These are phyloP conservation scores for Penicillium coffeae DNA, from an alignment of 495 filamentous ascomycete genomes.

Conservation along the genomic window DNA sequence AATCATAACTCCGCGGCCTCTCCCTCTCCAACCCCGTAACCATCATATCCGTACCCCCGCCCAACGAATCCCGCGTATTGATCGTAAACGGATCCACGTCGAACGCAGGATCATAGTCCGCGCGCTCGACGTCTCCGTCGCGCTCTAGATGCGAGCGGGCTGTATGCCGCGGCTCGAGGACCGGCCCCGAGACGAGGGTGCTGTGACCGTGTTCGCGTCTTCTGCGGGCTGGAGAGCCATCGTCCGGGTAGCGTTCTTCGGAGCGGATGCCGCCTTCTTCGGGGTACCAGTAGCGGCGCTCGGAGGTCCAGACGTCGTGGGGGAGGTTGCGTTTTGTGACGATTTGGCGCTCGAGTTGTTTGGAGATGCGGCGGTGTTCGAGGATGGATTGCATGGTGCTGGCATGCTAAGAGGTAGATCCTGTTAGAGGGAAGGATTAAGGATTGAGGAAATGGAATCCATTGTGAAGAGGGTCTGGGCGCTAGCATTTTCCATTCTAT, in stretches of 20 bases:
- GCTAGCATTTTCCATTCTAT: neutral
- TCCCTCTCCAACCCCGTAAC: constrained; percentile 15
- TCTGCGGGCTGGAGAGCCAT: constrained; percentile 1
- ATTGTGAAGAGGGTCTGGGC: neutral
- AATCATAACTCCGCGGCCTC: neutral
- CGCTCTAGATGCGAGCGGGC: constrained; percentile 9
- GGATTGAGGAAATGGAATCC: neutral
- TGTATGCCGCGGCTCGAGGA: constrained; percentile 9
- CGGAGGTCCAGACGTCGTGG: constrained; percentile 12
- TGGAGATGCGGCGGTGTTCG: constrained; percentile 36
- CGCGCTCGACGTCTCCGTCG: constrained; percentile 14
- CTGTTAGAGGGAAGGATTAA: neutral
- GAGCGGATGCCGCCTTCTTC: constrained; percentile 7
- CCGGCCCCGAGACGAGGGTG: constrained; percentile 8
- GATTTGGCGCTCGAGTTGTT: constrained; percentile 30
- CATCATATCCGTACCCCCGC: constrained; percentile 13
- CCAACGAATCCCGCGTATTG: constrained; percentile 17
- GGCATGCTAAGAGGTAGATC: no score
- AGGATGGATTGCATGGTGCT: constrained; percentile 30
- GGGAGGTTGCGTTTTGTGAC: constrained; percentile 12
- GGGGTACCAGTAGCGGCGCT: constrained; percentile 15
- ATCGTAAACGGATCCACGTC: constrained; percentile 17
- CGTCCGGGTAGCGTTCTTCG: constrained; percentile 5
- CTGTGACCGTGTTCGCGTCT: constrained; percentile 14
- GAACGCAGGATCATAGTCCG: constrained; percentile 7